Evolutionary conservation across 2,329 filamentous ascomycete genomes (phyloP).

Genomic region (Penicillium rolfsii): DNA sequence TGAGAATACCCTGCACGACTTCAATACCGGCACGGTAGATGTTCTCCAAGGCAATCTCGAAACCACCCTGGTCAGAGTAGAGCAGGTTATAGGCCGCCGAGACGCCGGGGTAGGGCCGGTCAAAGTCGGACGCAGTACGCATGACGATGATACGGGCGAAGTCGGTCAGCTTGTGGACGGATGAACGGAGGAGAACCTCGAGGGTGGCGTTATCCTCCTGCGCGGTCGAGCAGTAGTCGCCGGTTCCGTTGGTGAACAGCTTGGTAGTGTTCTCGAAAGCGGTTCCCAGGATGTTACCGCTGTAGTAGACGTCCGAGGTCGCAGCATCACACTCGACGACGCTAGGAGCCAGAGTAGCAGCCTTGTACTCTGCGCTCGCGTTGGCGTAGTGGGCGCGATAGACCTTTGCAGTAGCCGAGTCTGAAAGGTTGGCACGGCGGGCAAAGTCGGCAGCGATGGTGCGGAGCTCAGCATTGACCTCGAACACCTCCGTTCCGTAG

Average conservation of each 20-base stretch:
- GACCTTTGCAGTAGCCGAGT: conserved; percentile 52
- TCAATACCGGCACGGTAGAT: conserved; percentile 67
- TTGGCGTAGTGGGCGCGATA: conserved; percentile 60
- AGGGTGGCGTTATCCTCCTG: conserved; percentile 74
- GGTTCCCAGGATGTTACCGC: conserved; percentile 62
- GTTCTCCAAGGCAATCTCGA: conserved; percentile 65
- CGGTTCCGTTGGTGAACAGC: conserved; percentile 69
- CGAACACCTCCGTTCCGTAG: conserved; percentile 72
- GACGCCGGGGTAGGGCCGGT: conserved; percentile 65
- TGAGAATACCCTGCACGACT: conserved; percentile 66
- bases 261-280: conserved; percentile 68
- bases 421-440: conserved; percentile 55
- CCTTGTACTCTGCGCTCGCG: conserved; percentile 39
- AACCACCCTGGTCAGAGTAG: conserved; percentile 64
- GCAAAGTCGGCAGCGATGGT: conserved; percentile 58
- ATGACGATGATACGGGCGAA: conserved; percentile 70
- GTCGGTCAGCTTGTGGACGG: conserved; percentile 62
- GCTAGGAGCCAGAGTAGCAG: conserved; percentile 53
- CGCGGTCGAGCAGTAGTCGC: conserved; percentile 69
- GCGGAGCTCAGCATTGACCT: conserved; percentile 64
- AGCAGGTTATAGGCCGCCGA: conserved; percentile 63
- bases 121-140: conserved; percentile 72
- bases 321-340: conserved; percentile 69
- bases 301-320: conserved; percentile 74
- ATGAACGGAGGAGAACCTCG: conserved; percentile 65